Base-by-base conservation (phyloP, 345 rosid genomes). In the Citrus mangshanensis region DNA sequence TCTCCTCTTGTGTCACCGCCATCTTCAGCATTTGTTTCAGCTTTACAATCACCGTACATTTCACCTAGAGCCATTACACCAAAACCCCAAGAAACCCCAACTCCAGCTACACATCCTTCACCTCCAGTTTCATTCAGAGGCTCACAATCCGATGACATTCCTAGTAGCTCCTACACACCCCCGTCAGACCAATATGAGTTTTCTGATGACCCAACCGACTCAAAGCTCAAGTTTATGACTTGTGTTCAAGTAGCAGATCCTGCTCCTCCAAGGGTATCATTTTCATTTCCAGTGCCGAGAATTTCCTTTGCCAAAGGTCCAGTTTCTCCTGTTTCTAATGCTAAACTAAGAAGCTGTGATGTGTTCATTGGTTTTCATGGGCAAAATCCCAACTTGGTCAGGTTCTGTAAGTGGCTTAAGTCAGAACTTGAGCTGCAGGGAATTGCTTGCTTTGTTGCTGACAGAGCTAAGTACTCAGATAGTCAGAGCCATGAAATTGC, bases 341-440 rank as follows among this genome's bases (percentile, higher is more conserved):
- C 98, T 70, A 95, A 90, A 84, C 93, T 92, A 70, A 89, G 98
- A 84, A 93, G 95, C 89, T 91, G 97, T 76, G 99, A 95, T 79
- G 96, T 92, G 77, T 95, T 84, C 82, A 88, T 95, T 18, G 97
- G 98, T 75, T 92, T 89, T 82, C 94, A 95, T 63, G 98, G 97
- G 55, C 94, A 92, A 72, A 88, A 91, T 85, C 94, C 97, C 42
- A 93, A 89, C 86, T 81, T 95, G 84, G 77, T 87, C 54, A 89
- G 95, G 63, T 93, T 95, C 82, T 92, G 93, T 78, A 93, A 93
- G 86, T 95, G 98, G 98, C 83, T 95, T 34, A 95, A 93, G 84
- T 95, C 98, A 24, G 98, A 95, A 86, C 93, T 92, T 59, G 97
- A 95, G 88, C 89, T 93, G 77, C 95, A 93, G 84, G 98, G 98